Conservation (phyloP, 169 alveolate genomes). For the Cryptosporidium tyzzeri region DNA sequence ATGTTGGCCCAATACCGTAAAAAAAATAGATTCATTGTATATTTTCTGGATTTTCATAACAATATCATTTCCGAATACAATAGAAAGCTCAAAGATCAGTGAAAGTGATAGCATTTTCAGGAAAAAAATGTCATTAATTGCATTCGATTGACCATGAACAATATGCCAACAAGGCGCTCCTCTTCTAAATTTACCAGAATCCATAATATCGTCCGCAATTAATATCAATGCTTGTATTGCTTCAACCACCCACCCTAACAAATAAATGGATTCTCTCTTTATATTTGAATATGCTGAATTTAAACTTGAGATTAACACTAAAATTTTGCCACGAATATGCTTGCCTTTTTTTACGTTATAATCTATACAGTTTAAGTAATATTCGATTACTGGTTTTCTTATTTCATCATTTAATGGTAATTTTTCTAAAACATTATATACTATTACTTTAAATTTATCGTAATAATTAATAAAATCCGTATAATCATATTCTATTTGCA, state of each 20-base stretch:
- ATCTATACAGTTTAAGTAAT: background rate
- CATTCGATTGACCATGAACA: slow-evolving; percentile 3
- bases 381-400: background rate
- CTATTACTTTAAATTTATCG: background rate
- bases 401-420: background rate
- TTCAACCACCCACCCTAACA: slow-evolving; percentile 1
- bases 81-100: background rate
- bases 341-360: slow-evolving; percentile 1
- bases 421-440: background rate
- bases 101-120: background rate
- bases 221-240: slow-evolving; percentile 7
- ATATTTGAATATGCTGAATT: background rate
- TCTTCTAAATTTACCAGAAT: slow-evolving; percentile 5
- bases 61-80: background rate
- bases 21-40: background rate
- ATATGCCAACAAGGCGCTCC: background rate
- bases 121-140: slow-evolving; percentile 1
- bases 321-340: background rate
- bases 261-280: background rate
- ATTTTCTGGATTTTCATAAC: background rate
- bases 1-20: slow-evolving; percentile 15
- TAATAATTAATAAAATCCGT: background rate
- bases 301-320: background rate
- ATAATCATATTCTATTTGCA: background rate
- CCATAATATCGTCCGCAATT: slow-evolving; percentile 13